Percentiles rank a stretch among this genome's conserved stretches.
phyloP scores from a whole-genome alignment of 2,329 filamentous ascomycete species.

The Monosporascus sp. region DNA sequence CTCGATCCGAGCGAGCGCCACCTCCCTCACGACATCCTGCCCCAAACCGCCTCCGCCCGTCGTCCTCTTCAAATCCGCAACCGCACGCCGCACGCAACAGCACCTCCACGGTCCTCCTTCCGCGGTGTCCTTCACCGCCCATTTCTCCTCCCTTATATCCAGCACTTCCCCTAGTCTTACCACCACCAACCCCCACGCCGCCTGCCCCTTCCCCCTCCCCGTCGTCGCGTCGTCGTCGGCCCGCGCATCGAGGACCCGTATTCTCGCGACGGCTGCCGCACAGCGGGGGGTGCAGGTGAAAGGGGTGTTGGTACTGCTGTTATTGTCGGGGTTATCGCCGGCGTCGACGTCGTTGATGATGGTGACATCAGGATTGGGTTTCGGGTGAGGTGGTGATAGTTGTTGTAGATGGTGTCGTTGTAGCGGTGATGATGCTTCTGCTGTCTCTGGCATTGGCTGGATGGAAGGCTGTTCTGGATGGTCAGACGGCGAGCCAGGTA shows the following conservation, averaged over 20 bases:
- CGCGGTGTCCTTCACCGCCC: constrained; percentile 6
- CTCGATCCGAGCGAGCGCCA: constrained; percentile 39
- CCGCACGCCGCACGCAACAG: constrained; percentile 47
- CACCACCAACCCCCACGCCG: no score
- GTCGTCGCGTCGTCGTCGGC: no score
- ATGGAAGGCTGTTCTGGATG: no score
- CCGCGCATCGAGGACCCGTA: no score
- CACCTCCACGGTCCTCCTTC: constrained; percentile 32
- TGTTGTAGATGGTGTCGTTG: no score
- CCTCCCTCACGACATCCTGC: constrained; percentile 31
- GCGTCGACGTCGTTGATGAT: background rate
- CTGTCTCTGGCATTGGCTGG: no score
- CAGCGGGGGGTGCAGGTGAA: constrained; percentile 56
- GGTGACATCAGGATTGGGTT: background rate
- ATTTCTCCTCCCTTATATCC: constrained; percentile 2
- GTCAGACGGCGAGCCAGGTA: no score
- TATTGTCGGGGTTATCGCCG: background rate
- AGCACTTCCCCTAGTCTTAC: background rate
- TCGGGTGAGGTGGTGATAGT: no score
- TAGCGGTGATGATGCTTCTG: no score
- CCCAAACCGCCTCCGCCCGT: constrained; percentile 22
- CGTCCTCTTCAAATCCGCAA: constrained; percentile 31
- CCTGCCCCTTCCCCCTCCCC: constrained; percentile 1
- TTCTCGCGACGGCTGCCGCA: constrained; percentile 45
- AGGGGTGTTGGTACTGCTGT: constrained; percentile 7